These are phyloP conservation scores for Coemansia nantahalensis DNA, from an alignment of 192 early-diverging fungal species.

Conservation along the genomic window DNA sequence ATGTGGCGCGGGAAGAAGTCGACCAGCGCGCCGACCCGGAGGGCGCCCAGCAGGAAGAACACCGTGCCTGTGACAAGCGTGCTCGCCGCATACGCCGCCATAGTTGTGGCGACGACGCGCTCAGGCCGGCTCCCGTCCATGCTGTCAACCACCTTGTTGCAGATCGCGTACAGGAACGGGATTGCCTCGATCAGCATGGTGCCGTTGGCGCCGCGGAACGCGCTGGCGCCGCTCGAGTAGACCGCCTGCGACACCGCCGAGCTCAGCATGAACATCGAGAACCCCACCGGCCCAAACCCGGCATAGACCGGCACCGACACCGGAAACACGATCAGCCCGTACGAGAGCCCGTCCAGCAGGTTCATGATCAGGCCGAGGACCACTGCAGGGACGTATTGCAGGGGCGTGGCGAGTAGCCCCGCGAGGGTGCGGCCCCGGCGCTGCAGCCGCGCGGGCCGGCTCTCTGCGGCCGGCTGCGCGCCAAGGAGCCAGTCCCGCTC, in stretches of 20 bases:
- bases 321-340: conserved; percentile 93
- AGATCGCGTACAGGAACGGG: conserved; percentile 86
- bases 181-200: conserved; percentile 88
- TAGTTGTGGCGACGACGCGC: conserved; percentile 82
- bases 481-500: conserved; percentile 19
- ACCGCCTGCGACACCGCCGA: conserved; percentile 69
- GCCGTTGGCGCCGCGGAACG: conserved; percentile 89
- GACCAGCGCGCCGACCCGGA: conserved; percentile 74
- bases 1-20: conserved; percentile 91
- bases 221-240: conserved; percentile 78
- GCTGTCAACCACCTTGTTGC: conserved; percentile 59
- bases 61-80: conserved; percentile 85
- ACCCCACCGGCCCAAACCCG: conserved; percentile 77
- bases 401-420: conserved; percentile 44
- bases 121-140: conserved; percentile 63
- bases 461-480: conserved; percentile 8
- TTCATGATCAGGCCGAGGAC: conserved; percentile 88
- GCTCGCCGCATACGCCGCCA: conserved; percentile 83
- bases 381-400: conserved; percentile 83
- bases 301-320: conserved; percentile 66
- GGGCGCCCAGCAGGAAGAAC: conserved; percentile 81
- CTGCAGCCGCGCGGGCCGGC: conserved; percentile 14
- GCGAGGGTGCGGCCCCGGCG: conserved; percentile 18
- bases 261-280: conserved; percentile 94
- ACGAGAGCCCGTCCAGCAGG: conserved; percentile 87